phyloP scores from a whole-genome alignment of 805 yeast genomes.

The Lipomyces starkeyi region DNA sequence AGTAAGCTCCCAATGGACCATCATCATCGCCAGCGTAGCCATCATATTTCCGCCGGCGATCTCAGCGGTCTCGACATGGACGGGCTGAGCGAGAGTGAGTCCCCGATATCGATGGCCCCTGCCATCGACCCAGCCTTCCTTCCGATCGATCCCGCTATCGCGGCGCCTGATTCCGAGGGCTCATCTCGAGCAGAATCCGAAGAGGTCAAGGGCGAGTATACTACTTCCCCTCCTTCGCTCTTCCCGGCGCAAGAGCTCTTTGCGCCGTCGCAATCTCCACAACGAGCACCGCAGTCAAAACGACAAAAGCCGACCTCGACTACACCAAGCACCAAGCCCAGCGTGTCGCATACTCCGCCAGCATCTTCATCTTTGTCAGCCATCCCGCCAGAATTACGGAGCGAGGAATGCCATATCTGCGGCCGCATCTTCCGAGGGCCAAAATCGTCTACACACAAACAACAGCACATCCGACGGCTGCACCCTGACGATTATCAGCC shows the following conservation, averaged over 20 bases:
- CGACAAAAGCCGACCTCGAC: not conserved
- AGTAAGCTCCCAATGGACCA: constrained; percentile 19
- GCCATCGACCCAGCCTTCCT: constrained; percentile 33
- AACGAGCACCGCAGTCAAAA: constrained; percentile 11
- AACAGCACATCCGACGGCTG: constrained; percentile 55
- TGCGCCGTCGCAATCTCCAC: not conserved
- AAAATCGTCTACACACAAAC: constrained; percentile 55
- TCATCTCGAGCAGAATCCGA: constrained; percentile 1
- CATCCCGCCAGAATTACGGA: constrained; percentile 37
- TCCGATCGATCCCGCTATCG: constrained; percentile 34
- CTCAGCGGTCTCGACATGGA: constrained; percentile 10
- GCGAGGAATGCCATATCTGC: constrained; percentile 53
- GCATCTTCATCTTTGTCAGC: constrained; percentile 16
- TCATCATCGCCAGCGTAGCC: constrained; percentile 17
- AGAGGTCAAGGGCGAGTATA: constrained; percentile 5
- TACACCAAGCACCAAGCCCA: constrained; percentile 8
- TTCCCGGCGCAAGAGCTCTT: not conserved
- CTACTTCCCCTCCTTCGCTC: not conserved
- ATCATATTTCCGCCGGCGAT: constrained; percentile 10
- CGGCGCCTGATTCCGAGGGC: constrained; percentile 10
- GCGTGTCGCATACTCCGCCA: constrained; percentile 21
- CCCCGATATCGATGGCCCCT: constrained; percentile 11
- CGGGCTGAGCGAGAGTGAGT: not conserved
- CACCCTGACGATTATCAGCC: constrained; percentile 56
- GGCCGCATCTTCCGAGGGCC: constrained; percentile 55